Conservation (phyloP, 495 filamentous ascomycete species). For the Ascobolus immersus region DNA sequence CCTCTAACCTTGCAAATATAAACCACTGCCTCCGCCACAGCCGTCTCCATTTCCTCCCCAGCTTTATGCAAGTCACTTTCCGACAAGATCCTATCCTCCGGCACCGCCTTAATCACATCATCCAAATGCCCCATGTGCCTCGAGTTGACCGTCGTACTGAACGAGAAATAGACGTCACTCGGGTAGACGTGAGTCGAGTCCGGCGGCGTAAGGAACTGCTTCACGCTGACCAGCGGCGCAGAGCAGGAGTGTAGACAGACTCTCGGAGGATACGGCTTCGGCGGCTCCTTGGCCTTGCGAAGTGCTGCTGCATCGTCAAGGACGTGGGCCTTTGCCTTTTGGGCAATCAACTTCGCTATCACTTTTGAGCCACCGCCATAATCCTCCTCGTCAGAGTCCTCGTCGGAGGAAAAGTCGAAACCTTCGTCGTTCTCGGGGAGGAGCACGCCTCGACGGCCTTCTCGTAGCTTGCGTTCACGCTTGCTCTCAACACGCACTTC, state of each 20-base stretch:
- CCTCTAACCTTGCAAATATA: conserved; percentile 51
- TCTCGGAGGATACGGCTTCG: conserved; percentile 64
- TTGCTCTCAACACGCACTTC: conserved; percentile 44
- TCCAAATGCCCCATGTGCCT: conserved; percentile 22
- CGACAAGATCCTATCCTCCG: conserved; percentile 51
- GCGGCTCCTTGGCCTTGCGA: no score
- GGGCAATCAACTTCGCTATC: conserved; percentile 5
- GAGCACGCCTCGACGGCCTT: conserved; percentile 20
- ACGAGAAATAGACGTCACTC: conserved; percentile 58
- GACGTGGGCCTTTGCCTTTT: no score
- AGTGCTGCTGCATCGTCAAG: conserved; percentile 9
- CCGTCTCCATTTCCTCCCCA: conserved; percentile 53
- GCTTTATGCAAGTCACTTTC: conserved; percentile 83
- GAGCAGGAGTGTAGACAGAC: conserved; percentile 90
- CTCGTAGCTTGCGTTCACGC: no score
- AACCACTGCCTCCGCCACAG: conserved; percentile 46
- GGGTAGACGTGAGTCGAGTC: conserved; percentile 29
- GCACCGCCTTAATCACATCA: conserved; percentile 46
- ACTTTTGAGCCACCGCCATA: conserved; percentile 2
- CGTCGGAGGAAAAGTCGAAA: conserved; percentile 21
- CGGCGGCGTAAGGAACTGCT: conserved; percentile 47
- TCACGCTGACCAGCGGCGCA: conserved; percentile 47
- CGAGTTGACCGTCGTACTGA: conserved; percentile 65
- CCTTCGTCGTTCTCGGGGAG: conserved; percentile 22
- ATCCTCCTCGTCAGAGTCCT: conserved; percentile 11